phyloP scores from a whole-genome alignment of 1,139 yeast species.

The Suhomyces bokatorum region DNA sequence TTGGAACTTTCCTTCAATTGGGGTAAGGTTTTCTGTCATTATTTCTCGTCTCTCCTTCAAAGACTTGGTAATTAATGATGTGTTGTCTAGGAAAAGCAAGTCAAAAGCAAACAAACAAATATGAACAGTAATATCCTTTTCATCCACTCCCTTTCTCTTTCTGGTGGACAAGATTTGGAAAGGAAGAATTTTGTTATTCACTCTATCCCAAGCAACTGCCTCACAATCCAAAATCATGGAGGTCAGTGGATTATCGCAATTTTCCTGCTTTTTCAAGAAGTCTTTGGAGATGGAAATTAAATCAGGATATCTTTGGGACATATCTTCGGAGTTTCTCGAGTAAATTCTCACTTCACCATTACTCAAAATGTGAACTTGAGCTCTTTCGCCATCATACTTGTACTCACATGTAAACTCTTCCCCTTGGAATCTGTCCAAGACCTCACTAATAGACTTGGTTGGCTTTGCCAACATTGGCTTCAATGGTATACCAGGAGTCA shows the following conservation, averaged over 20 bases:
- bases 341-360: slow-evolving; percentile 75
- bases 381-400: slow-evolving; percentile 97
- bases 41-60: slow-evolving; percentile 68
- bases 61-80: slow-evolving; percentile 66
- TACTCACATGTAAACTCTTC: slow-evolving; percentile 91
- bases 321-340: slow-evolving; percentile 94
- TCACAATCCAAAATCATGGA: slow-evolving; percentile 88
- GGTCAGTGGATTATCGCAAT: slow-evolving; percentile 18
- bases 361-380: slow-evolving; percentile 78
- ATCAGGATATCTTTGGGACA: slow-evolving; percentile 96
- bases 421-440: slow-evolving; percentile 82
- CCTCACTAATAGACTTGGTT: slow-evolving; percentile 87
- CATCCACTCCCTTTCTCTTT: slow-evolving; percentile 88
- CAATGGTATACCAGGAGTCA: slow-evolving; percentile 91
- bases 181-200: slow-evolving; percentile 73
- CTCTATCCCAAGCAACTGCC: slow-evolving; percentile 98
- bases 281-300: slow-evolving; percentile 67
- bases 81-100: slow-evolving; percentile 69
- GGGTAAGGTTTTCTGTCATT: slow-evolving; percentile 55
- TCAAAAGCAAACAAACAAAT: slow-evolving; percentile 95
- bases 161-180: slow-evolving; percentile 91
- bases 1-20: slow-evolving; percentile 74
- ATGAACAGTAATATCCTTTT: slow-evolving; percentile 82
- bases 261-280: slow-evolving; percentile 43
- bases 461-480: slow-evolving; percentile 99